Conservation (phyloP, 352 stramenopile genomes). For the Phytophthora pinifolia region DNA sequence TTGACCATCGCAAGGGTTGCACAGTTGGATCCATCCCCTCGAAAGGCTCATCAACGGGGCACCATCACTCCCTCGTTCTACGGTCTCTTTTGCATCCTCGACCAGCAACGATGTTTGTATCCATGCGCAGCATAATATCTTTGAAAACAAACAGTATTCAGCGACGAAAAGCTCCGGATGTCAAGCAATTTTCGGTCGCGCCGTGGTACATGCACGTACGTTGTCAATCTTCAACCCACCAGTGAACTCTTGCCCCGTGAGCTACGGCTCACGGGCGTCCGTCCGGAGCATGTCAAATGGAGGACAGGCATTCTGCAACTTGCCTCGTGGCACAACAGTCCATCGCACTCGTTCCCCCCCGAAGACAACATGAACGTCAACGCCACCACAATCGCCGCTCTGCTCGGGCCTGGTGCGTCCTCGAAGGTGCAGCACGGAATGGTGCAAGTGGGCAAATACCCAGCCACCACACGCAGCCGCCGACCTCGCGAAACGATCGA, state of each 20-base stretch:
- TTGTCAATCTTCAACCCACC: conserved; percentile 22
- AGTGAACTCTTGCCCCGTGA: not conserved
- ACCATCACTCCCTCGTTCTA: conserved; percentile 17
- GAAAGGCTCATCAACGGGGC: not conserved
- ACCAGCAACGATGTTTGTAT: conserved; percentile 12
- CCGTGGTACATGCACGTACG: not conserved
- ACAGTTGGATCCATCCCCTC: not conserved
- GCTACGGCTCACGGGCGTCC: too few relatives aligned
- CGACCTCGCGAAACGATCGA: conserved; percentile 48
- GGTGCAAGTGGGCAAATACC: conserved; percentile 36
- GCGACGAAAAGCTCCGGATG: conserved; percentile 3
- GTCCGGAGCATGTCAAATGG: conserved; percentile 9
- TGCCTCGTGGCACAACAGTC: conserved; percentile 17
- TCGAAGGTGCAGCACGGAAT: conserved; percentile 22
- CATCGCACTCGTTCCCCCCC: conserved; percentile 8
- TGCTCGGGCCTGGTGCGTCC: conserved; percentile 24
- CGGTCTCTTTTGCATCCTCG: not conserved
- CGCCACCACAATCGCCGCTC: conserved; percentile 26
- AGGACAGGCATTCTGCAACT: conserved; percentile 18
- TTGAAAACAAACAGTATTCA: conserved; percentile 21
- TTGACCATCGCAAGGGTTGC: conserved; percentile 1
- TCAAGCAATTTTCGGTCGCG: conserved; percentile 6
- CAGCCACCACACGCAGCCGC: conserved; percentile 26
- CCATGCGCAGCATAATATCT: conserved; percentile 18
- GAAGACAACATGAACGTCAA: conserved; percentile 25